A percentile compares a stretch with the other conserved stretches of the same genome.
phyloP scores from a whole-genome alignment of 2,329 filamentous ascomycete species.

The Diaporthe citrichinensis region DNA sequence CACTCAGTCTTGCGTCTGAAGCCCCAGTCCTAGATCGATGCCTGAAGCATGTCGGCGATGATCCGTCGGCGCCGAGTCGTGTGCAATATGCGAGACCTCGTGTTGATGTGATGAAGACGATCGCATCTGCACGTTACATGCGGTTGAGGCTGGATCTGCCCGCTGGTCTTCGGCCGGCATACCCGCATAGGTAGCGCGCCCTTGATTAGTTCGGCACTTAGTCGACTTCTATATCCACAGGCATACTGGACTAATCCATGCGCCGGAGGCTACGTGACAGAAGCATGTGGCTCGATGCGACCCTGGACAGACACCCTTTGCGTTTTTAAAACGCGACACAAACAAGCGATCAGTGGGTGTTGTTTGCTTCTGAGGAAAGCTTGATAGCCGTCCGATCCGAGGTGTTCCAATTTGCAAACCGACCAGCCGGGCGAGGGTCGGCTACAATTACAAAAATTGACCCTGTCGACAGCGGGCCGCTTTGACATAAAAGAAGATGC shows the following conservation, averaged over 20 bases:
- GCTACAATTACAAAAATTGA: not conserved
- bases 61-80: not conserved
- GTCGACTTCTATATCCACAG: not conserved
- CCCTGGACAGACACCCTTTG: not conserved
- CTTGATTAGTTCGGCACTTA: not conserved
- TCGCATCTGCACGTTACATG: not conserved
- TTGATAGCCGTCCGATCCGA: not conserved
- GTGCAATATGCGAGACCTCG: not conserved
- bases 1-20: not conserved
- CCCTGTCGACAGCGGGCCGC: not conserved
- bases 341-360: not conserved
- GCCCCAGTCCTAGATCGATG: not conserved
- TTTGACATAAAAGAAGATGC: not conserved
- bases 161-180: not conserved
- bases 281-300: not conserved
- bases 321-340: not conserved
- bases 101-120: not conserved
- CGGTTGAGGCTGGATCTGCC: not conserved
- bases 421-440: not conserved
- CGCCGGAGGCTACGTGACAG: not conserved
- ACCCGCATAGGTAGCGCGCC: not conserved
- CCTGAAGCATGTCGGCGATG: not conserved
- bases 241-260: not conserved
- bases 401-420: not conserved
- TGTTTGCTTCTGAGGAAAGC: conserved; percentile 1